Percentiles rank a stretch among this genome's conserved stretches.
Evolutionary conservation across 805 yeast genomes (phyloP).

Genomic region (Huiozyma naganishii): DNA sequence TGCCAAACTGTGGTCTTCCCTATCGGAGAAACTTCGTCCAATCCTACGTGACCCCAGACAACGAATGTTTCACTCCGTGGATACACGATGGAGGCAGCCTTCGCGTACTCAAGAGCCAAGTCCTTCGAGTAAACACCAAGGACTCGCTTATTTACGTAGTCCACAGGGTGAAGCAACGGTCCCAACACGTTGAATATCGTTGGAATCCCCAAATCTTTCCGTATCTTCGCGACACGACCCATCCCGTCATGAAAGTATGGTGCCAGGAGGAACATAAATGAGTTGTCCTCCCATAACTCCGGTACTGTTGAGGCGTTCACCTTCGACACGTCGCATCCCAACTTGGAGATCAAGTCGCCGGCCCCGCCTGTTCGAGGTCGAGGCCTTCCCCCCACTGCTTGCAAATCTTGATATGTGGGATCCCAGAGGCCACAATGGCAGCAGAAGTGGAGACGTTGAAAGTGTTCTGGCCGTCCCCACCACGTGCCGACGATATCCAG

Average conservation of each 20-base stretch:
- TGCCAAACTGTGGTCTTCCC: slow-evolving; percentile 79
- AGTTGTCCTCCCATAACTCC: slow-evolving; percentile 37
- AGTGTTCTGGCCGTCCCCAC: slow-evolving; percentile 97
- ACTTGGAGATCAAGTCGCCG: slow-evolving; percentile 69
- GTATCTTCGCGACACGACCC: slow-evolving; percentile 69
- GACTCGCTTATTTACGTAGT: slow-evolving; percentile 60
- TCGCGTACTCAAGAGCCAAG: slow-evolving; percentile 76
- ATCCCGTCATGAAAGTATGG: slow-evolving; percentile 91
- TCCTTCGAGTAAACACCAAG: slow-evolving; percentile 79
- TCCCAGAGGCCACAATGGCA: slow-evolving; percentile 90
- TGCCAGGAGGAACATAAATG: slow-evolving; percentile 70
- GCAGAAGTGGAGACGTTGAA: slow-evolving; percentile 93
- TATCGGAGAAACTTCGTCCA: slow-evolving; percentile 89
- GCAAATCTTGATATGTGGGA: slow-evolving; percentile 57
- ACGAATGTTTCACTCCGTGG: slow-evolving; percentile 53
- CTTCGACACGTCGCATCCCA: slow-evolving; percentile 75
- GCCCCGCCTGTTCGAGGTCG: slow-evolving; percentile 91
- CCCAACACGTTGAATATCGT: slow-evolving; percentile 92
- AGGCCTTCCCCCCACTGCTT: slow-evolving; percentile 98
- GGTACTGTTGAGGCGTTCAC: slow-evolving; percentile 54
- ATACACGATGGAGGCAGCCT: slow-evolving; percentile 54
- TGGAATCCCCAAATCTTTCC: slow-evolving; percentile 76
- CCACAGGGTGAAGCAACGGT: slow-evolving; percentile 87
- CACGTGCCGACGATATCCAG: slow-evolving; percentile 93
- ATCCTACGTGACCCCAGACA: slow-evolving; percentile 85